phyloP scores from a whole-genome alignment of 225 moss, liverwort and hornwort species.

The Marchantia polymorpha region DNA sequence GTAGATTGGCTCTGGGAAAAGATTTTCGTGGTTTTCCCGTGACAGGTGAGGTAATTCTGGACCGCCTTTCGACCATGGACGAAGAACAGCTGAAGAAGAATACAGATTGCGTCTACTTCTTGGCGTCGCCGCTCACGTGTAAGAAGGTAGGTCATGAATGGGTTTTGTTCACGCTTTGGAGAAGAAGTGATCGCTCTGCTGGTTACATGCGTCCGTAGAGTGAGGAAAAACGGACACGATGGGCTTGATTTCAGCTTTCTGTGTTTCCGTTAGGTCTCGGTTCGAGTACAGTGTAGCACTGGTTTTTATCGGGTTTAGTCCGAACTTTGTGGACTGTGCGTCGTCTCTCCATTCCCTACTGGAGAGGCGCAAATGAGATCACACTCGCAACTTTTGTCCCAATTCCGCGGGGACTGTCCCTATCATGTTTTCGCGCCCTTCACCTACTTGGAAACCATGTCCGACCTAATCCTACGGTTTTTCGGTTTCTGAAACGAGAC shows the following conservation, averaged over 20 bases:
- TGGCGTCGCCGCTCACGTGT: constrained; percentile 57
- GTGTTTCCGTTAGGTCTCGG: constrained; percentile 3
- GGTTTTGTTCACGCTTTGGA: background rate
- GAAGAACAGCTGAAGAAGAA: constrained; percentile 52
- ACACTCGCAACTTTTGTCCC: background rate
- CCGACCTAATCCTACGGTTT: background rate
- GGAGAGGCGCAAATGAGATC: constrained; percentile 3
- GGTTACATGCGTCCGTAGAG: background rate
- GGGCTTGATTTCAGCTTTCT: background rate
- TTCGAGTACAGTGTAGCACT: background rate
- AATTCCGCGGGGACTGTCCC: background rate
- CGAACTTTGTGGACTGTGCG: no score
- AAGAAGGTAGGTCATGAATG: constrained; percentile 33
- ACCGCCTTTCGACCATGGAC: constrained; percentile 37
- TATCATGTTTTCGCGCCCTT: no score
- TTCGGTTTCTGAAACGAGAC: no score
- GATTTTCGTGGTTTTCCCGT: background rate
- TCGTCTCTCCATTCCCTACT: background rate
- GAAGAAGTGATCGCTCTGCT: background rate
- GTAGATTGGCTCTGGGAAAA: background rate
- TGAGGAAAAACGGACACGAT: background rate
- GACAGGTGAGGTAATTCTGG: constrained; percentile 7
- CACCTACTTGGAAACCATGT: background rate
- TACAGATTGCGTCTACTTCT: constrained; percentile 56
- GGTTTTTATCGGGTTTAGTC: background rate